These are phyloP conservation scores for Cordyceps farinosa DNA, from an alignment of 2,329 filamentous ascomycete genomes.

Conservation along the genomic window DNA sequence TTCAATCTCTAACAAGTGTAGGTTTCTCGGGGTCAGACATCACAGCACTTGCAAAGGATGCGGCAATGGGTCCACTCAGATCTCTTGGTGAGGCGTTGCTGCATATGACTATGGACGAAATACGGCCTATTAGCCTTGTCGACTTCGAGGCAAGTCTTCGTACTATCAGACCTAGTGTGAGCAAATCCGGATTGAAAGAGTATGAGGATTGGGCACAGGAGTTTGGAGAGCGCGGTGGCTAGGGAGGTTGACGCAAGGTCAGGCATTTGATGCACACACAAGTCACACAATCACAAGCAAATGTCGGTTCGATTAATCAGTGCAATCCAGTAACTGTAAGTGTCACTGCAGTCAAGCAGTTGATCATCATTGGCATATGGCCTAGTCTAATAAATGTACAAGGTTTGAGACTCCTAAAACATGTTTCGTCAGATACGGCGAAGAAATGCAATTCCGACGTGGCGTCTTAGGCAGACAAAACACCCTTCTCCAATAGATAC, in stretches of 20 bases:
- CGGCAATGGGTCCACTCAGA: slow-evolving; percentile 91
- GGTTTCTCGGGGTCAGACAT: slow-evolving; percentile 98
- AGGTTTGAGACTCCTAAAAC: background rate
- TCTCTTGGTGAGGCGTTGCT: slow-evolving; percentile 86
- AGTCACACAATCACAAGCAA: background rate
- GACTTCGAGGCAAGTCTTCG: slow-evolving; percentile 83
- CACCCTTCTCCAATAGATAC: background rate
- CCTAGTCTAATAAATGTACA: slow-evolving; percentile 5
- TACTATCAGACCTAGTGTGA: slow-evolving; percentile 87
- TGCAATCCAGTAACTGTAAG: background rate
- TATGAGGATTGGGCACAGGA: slow-evolving; percentile 94
- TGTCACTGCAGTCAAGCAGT: background rate
- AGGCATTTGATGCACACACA: too few relatives aligned
- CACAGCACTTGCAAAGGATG: slow-evolving; percentile 93
- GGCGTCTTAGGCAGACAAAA: background rate
- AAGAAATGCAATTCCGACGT: background rate
- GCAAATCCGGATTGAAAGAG: slow-evolving; percentile 75
- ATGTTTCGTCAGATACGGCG: background rate
- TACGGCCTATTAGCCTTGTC: slow-evolving; percentile 74
- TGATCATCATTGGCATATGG: background rate
- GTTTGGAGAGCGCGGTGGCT: slow-evolving; percentile 89
- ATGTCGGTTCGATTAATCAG: background rate
- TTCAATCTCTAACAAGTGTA: slow-evolving; percentile 34
- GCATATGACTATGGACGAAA: slow-evolving; percentile 90
- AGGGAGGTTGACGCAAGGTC: background rate